Percentiles rank a stretch among this genome's conserved stretches.
Evolutionary conservation across 2,329 filamentous ascomycete species (phyloP).

Genomic region (Ophiobolus disseminans): DNA sequence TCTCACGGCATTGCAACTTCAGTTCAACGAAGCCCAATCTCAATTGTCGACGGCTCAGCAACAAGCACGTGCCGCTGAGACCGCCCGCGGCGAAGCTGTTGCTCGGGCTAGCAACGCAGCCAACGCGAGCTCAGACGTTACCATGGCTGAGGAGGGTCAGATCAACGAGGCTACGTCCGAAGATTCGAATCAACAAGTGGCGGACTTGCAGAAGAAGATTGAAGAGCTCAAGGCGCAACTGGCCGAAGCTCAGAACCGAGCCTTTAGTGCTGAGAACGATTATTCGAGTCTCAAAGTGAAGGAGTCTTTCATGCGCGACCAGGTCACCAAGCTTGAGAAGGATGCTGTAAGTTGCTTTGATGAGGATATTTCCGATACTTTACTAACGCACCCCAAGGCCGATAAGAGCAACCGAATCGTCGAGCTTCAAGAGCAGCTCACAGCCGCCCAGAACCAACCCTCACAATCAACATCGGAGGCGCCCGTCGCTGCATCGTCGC

Average conservation of each 20-base stretch:
- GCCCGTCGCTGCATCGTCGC: conserved; percentile 6
- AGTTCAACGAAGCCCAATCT: conserved; percentile 27
- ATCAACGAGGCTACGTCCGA: conserved; percentile 44
- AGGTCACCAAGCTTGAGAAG: conserved; percentile 68
- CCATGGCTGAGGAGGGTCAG: conserved; percentile 57
- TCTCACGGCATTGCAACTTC: conserved; percentile 63
- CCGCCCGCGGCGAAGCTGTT: conserved; percentile 69
- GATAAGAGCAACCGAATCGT: conserved; percentile 52
- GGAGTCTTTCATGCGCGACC: conserved; percentile 63
- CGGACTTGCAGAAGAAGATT: conserved; percentile 46
- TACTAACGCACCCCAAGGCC: conserved; percentile 32
- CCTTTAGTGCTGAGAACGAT: conserved; percentile 41
- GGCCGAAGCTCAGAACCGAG: conserved; percentile 36
- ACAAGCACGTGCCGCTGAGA: conserved; percentile 65
- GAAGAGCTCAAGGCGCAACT: conserved; percentile 9
- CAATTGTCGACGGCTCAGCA: conserved; percentile 33
- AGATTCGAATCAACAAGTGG: conserved; percentile 40
- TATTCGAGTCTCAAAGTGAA: conserved; percentile 47
- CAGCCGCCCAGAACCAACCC: conserved; percentile 32
- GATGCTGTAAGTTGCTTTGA: conserved; percentile 55
- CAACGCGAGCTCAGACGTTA: conserved; percentile 41
- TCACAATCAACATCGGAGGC: conserved; percentile 16
- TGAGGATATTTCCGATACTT: background rate
- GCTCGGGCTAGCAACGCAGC: conserved; percentile 55
- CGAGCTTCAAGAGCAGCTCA: conserved; percentile 42